phyloP scores from a whole-genome alignment of 2,329 filamentous ascomycete genomes.

The Truncatella angustata region DNA sequence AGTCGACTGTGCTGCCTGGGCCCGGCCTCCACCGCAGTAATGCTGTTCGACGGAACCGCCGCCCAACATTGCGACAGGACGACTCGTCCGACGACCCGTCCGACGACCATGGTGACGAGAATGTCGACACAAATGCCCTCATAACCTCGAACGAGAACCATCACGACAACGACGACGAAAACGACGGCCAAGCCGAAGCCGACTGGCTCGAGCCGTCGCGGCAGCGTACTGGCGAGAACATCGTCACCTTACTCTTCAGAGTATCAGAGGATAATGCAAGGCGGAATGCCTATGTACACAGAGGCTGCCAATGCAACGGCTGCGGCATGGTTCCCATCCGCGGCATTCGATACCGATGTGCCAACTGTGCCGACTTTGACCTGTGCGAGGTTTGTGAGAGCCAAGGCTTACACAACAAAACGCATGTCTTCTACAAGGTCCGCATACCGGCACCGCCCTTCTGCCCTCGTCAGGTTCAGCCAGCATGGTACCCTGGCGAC shows the following conservation, averaged over 20 bases:
- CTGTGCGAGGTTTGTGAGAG: conserved; percentile 92
- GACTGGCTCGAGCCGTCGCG: too few species aligned
- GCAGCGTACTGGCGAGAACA: conserved; percentile 67
- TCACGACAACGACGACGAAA: conserved; percentile 36
- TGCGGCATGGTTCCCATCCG: conserved; percentile 87
- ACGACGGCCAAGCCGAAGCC: conserved; percentile 49
- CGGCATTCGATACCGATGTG: conserved; percentile 88
- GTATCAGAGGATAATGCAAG: conserved; percentile 92
- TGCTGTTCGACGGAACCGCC: conserved; percentile 55
- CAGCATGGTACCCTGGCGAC: conserved; percentile 86
- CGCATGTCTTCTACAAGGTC: conserved; percentile 96
- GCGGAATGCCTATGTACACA: conserved; percentile 85
- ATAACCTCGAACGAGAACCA: conserved; percentile 28
- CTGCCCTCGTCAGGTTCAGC: conserved; percentile 74
- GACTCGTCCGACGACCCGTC: conserved; percentile 34
- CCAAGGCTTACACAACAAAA: conserved; percentile 74
- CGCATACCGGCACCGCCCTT: conserved; percentile 84
- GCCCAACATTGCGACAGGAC: conserved; percentile 33
- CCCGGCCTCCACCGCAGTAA: conserved; percentile 61
- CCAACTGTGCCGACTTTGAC: conserved; percentile 95
- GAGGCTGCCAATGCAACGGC: conserved; percentile 87
- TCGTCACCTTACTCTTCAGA: conserved; percentile 82
- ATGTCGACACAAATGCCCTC: conserved; percentile 31
- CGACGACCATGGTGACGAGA: conserved; percentile 45
- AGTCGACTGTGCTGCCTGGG: conserved; percentile 23